Conservation (phyloP, 768 basidiomycete species). For the Leccinum imitatum region DNA sequence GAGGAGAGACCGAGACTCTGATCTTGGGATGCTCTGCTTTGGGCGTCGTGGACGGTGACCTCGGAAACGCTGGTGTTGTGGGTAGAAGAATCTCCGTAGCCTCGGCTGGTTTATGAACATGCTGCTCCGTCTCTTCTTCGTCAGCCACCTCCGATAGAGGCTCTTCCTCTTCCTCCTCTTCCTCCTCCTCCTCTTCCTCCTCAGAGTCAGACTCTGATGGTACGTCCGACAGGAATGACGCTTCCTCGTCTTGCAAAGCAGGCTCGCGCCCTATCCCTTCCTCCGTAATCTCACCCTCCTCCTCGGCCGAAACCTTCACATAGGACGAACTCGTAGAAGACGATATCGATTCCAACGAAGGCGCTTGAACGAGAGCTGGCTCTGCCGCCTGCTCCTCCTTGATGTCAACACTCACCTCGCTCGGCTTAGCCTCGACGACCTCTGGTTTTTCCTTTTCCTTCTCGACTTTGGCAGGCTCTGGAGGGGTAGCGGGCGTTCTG, state of each 20-base stretch:
- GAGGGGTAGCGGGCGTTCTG: neutral
- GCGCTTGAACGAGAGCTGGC: slow-evolving; percentile 6
- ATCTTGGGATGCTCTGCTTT: slow-evolving; percentile 50
- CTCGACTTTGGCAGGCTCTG: neutral
- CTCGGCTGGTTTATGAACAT: slow-evolving; percentile 23
- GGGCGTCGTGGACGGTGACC: slow-evolving; percentile 61
- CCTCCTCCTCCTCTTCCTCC: slow-evolving; percentile 27
- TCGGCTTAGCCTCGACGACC: slow-evolving; percentile 1
- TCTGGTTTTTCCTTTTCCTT: neutral
- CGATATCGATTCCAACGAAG: slow-evolving; percentile 37
- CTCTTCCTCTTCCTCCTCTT: slow-evolving; percentile 28
- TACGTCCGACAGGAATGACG: slow-evolving; percentile 27
- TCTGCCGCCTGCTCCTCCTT: slow-evolving; percentile 14
- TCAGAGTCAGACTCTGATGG: slow-evolving; percentile 34
- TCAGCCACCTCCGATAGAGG: slow-evolving; percentile 14
- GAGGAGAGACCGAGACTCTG: slow-evolving; percentile 32
- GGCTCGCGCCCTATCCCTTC: slow-evolving; percentile 24
- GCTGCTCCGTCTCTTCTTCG: slow-evolving; percentile 22
- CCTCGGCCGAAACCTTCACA: slow-evolving; percentile 40
- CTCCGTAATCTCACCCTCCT: slow-evolving; percentile 24
- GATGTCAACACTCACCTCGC: neutral
- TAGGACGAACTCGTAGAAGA: slow-evolving; percentile 47
- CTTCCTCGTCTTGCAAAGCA: slow-evolving; percentile 36
- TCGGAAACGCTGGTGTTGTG: slow-evolving; percentile 38
- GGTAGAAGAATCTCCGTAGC: slow-evolving; percentile 21